Evolutionary conservation across 495 filamentous ascomycete genomes (phyloP), one percentile per base, ranked within the genome.

Genomic region (Aspergillus cavernicola): DNA sequence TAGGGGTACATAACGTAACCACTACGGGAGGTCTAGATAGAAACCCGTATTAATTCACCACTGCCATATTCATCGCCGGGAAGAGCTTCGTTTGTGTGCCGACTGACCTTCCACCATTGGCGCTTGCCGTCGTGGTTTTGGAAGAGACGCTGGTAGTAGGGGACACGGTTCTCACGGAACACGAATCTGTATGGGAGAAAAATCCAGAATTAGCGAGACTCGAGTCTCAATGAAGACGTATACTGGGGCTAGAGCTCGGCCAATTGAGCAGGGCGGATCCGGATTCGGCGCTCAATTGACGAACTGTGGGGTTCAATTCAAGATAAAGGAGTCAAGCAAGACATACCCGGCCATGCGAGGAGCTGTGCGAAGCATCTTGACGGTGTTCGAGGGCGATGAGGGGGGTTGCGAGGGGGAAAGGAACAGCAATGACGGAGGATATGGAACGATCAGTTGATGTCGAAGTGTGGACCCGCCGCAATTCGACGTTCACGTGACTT

Each of bases 111-210:
- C 69, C 80, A 81, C 90, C 90, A 96, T 71, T 90, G 75, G 67
- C 91, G 84, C 61, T 84, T 76, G 65, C 89, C 85, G 71, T 89
- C 87, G 61, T 92, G 83, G 42, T 79, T 74, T 76, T 95, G 90
- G 78, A 90, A 92, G 38, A 86, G 71, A 57, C 83, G 78, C 80
- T 96, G 91, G 73, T 89, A 87, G 68, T 86, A 71, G 29, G 85
- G 88, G 64, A 96, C 91, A 68, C 83, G 83, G 83, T 96, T 96
- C 68, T 83, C 79, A 70, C 87, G 87, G 83, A 89, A 78, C 78
- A 91, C 59, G 70, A 86, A 77, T 67, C 85, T 85, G 64, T 26
- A 59, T 5, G 15, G 54, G 11, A 40, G 23, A 23, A 22, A 33
- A 44, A 60, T 45, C 22, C 53, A 29, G 19, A n/a, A 0, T 61